phyloP scores from a whole-genome alignment of 352 stramenopile species.

The Phytophthora melonis region DNA sequence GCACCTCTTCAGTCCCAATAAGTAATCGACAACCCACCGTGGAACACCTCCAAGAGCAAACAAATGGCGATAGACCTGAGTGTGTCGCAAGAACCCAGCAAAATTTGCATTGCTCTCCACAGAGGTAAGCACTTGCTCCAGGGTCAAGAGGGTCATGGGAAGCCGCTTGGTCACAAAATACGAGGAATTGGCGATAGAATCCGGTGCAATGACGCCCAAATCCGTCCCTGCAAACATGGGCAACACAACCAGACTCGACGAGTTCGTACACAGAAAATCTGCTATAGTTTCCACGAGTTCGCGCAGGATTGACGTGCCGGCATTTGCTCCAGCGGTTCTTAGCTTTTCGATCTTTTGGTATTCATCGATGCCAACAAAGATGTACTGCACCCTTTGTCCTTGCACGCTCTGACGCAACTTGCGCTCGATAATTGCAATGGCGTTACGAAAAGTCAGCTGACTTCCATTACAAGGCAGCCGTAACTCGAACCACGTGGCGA shows the following conservation, averaged over 20 bases:
- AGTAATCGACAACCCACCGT: conserved; percentile 21
- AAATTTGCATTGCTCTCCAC: conserved; percentile 14
- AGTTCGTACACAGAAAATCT: neutral
- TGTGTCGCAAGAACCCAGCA: neutral
- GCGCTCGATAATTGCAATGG: neutral
- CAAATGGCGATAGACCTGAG: conserved; percentile 10
- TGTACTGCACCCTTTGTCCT: neutral
- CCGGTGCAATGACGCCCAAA: neutral
- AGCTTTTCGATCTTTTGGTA: neutral
- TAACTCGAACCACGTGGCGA: neutral
- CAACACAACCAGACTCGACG: neutral
- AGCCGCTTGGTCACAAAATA: neutral
- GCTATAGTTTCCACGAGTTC: neutral
- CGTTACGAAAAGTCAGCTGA: neutral
- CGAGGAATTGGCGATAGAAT: neutral
- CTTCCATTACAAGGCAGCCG: neutral
- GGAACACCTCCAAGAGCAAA: conserved; percentile 22
- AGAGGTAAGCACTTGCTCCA: neutral
- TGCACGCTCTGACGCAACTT: neutral
- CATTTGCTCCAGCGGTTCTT: conserved; percentile 31
- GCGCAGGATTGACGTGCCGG: neutral
- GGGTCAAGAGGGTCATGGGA: neutral
- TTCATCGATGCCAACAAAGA: neutral
- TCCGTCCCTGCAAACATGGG: neutral
- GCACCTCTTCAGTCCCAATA: neutral